phyloP scores from a whole-genome alignment of 306 rosid species.

The Prunus padus region DNA sequence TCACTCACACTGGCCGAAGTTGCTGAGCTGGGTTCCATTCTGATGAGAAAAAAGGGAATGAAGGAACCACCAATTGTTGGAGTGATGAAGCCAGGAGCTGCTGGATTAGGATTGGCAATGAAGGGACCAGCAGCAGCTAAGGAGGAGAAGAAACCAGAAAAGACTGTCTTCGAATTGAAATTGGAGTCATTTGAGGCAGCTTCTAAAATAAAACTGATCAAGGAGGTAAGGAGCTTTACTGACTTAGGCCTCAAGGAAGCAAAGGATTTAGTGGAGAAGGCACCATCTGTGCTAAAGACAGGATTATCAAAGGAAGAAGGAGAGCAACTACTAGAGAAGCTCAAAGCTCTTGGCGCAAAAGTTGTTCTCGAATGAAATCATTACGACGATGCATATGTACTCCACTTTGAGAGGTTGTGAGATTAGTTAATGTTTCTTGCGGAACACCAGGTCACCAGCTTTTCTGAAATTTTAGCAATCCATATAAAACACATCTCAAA shows the following conservation, averaged over 20 bases:
- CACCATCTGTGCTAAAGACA: constrained; percentile 70
- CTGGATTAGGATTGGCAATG: constrained; percentile 53
- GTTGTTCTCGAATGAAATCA: constrained; percentile 68
- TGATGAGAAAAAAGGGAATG: constrained; percentile 68
- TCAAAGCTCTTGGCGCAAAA: constrained; percentile 87
- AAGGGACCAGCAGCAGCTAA: constrained; percentile 54
- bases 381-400: background rate
- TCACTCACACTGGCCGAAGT: constrained; percentile 71
- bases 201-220: constrained; percentile 79
- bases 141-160: constrained; percentile 83
- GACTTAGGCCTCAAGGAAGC: constrained; percentile 92
- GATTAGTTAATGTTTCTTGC: constrained; percentile 6
- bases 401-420: background rate
- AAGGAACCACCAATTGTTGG: constrained; percentile 65
- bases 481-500: background rate
- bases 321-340: constrained; percentile 74
- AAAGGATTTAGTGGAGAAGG: constrained; percentile 77
- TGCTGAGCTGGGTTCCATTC: constrained; percentile 64
- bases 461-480: background rate
- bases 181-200: constrained; percentile 77
- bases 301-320: constrained; percentile 91
- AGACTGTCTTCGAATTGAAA: constrained; percentile 75
- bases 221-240: constrained; percentile 79
- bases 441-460: constrained; percentile 3
- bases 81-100: constrained; percentile 72